Evolutionary conservation across 2,329 filamentous ascomycete genomes (phyloP).

Genomic region (Cytospora mali): DNA sequence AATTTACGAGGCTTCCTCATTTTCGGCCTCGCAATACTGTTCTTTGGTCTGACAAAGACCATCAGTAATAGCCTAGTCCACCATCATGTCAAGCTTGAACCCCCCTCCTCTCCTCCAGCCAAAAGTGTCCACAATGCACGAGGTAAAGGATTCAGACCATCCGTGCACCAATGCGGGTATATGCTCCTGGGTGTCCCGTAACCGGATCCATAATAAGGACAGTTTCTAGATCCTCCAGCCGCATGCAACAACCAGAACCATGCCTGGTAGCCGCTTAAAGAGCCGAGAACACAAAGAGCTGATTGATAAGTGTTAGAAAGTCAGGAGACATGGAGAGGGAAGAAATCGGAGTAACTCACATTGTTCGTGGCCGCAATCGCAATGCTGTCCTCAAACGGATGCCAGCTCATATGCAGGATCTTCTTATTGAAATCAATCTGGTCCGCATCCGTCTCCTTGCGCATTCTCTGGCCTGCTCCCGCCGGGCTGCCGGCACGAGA

Average conservation of each 20-base stretch:
- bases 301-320: conserved; percentile 30
- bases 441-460: conserved; percentile 98
- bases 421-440: conserved; percentile 99
- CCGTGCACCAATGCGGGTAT: conserved; percentile 7
- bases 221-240: conserved; percentile 12
- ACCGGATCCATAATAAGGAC: conserved; percentile 11
- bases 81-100: conserved; percentile 18
- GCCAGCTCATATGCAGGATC: conserved; percentile 99
- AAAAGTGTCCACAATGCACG: conserved; percentile 16
- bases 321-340: not conserved
- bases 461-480: conserved; percentile 82
- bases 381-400: conserved; percentile 99
- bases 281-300: conserved; percentile 42
- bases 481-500: conserved; percentile 87
- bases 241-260: conserved; percentile 19
- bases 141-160: conserved; percentile 3
- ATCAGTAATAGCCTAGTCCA: conserved; percentile 11
- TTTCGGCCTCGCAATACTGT: conserved; percentile 2
- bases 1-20: not conserved
- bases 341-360: conserved; percentile 62
- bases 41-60: conserved; percentile 4
- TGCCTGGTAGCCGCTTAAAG: conserved; percentile 31
- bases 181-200: not conserved
- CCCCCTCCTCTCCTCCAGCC: not conserved
- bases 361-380: conserved; percentile 99